Evolutionary conservation across 164 flowering plant species (phyloP).

Genomic region (grape (Vitis vinifera)): DNA sequence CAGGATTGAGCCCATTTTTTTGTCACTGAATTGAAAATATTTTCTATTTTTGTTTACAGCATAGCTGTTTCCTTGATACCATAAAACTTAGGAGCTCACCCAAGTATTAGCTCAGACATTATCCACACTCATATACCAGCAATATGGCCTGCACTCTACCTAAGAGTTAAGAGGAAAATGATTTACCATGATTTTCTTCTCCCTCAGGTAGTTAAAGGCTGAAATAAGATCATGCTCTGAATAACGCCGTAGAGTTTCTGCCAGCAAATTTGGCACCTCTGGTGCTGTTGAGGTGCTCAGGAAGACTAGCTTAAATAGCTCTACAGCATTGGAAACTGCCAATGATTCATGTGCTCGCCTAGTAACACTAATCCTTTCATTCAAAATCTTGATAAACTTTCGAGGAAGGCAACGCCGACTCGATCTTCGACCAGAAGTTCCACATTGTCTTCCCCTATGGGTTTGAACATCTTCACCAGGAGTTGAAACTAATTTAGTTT

Average conservation of each 20-base stretch:
- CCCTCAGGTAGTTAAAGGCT: constrained; percentile 85
- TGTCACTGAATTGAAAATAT: too few relatives aligned
- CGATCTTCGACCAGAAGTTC: constrained; percentile 34
- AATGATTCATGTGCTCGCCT: constrained; percentile 53
- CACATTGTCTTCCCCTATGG: constrained; percentile 16
- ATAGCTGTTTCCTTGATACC: background rate
- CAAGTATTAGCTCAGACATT: background rate
- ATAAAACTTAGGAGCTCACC: background rate
- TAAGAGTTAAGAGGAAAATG: background rate
- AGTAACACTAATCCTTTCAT: constrained; percentile 31
- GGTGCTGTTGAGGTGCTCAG: constrained; percentile 65
- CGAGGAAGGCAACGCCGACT: constrained; percentile 39
- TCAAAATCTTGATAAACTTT: constrained; percentile 50
- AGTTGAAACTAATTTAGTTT: constrained; percentile 17
- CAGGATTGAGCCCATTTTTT: too few relatives aligned
- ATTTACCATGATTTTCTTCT: constrained; percentile 76
- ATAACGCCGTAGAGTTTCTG: constrained; percentile 76
- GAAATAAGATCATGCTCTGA: constrained; percentile 87
- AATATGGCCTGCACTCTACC: background rate
- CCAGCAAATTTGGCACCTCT: constrained; percentile 60
- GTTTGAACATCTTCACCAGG: constrained; percentile 22
- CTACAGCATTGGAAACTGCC: constrained; percentile 89
- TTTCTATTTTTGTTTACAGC: background rate
- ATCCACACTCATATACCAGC: background rate
- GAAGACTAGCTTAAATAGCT: constrained; percentile 86